Base-by-base conservation (phyloP, 2,329 filamentous ascomycete species). In the Fusarium tanahbumbuense region DNA sequence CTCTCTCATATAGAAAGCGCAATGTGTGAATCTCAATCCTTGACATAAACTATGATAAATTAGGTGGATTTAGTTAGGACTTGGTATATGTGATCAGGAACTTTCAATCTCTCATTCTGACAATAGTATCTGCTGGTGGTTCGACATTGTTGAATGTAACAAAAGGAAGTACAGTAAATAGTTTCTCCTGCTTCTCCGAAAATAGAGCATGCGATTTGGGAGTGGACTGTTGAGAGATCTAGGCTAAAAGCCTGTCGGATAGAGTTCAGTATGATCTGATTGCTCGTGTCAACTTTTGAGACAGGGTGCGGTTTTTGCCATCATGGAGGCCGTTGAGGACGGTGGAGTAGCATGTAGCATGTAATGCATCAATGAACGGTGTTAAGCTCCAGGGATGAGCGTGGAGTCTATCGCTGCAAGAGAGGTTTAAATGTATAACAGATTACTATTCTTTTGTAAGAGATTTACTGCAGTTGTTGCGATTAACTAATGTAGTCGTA, bases 191-290 rank as follows among this genome's bases (percentile, higher is more conserved):
- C 7, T 32, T 41, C 28, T 64, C 45, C 44, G 34, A 20, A 53
- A 54, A 52, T 32, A 55, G 52, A 49, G 41, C 27, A 64, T 28
- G 48, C 44, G 15, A 50, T 16, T 49, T 50, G 40, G 46, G 40
- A 37, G 27, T 60, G 59, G 53, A 41, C 37, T 41, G 37, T 55
- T 40, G 15, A 27, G 30, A 22, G 56, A 23, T 23, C 18, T 45
- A 53, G 22, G 23, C 52, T 62, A 42, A 48, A 65, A 65, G 47
- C 11, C 25, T 27, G 15, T 12, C 10, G 23, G 13, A n/a, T 22
- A 27, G 15, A 27, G 25, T 28, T n/a, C 18, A 52, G 15, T 37
- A 70, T 72, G 69, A 66, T 67, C 47, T 72, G 66, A 72, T 67
- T 42, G 25, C 27, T 46, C 27, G 59, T 48, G 50, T 30, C 37